Base-by-base conservation (phyloP, 495 filamentous ascomycete genomes). In the Barbatosphaeria neglecta region DNA sequence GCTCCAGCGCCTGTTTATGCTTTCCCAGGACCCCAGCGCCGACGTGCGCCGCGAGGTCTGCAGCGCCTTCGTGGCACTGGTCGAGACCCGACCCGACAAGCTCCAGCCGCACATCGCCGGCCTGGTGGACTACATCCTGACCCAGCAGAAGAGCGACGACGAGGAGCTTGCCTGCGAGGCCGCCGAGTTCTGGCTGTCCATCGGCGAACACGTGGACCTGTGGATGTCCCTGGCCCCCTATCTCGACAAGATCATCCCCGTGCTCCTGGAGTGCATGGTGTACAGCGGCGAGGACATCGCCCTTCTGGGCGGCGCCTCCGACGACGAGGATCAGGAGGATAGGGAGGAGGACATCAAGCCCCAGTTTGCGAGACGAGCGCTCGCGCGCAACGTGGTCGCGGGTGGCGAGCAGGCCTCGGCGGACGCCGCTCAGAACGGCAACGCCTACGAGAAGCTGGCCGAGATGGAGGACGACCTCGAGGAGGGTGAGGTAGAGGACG, bases 181-280 rank as follows among this genome's bases (percentile, higher is more conserved):
- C 15, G 90, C 93, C 7, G 92, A 97, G 63, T 99, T 99, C 59
- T 99, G 90, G 88, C 78, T 99, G 41, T 84, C 85, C 42, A 81
- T 95, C 24, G 90, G 90, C 22, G 93, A 95, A 61, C 87, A 95
- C 58, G 73, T 82, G 28, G 74, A 78, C 41, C 63, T 99, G 41
- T 84, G 84, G 61, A 73, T 76, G 33, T 70, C 76, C 0, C 64
- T 99, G 17, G 80, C 72, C 6, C 88, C 86, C 1, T 85, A 83
- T 58, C 78, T 99, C 50, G 65, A 75, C 46, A 86, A 87, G 60
- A 87, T 99, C 41, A 80, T 99, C 16, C 90, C 92, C 0, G 83
- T 96, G 15, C 65, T 99, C 37, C 76, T 99, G 2, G 80, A 90
- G 48, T 90, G 86, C 56, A 99, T 99, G 92, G 80, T 97, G 15